phyloP scores from a whole-genome alignment of 2,329 filamentous ascomycete species.

The Pseudocercospora ulei region DNA sequence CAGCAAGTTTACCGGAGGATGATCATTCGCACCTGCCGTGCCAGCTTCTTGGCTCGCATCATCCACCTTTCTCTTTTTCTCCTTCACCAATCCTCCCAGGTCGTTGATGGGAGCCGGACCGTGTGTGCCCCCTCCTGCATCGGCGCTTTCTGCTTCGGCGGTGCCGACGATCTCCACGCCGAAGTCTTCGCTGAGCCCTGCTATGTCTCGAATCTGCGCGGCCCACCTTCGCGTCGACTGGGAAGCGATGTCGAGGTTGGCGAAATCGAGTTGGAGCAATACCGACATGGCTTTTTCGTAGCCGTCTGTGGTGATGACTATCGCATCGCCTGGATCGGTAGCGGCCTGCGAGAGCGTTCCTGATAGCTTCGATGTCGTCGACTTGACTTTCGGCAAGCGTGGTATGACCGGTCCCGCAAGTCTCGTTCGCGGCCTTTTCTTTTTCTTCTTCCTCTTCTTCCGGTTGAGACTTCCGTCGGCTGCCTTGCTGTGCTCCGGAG shows the following conservation, averaged over 20 bases:
- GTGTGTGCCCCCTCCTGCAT: neutral
- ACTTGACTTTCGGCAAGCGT: slow-evolving; percentile 47
- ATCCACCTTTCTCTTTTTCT: slow-evolving; percentile 42
- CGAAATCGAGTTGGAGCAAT: slow-evolving; percentile 64
- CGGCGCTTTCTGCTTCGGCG: slow-evolving; percentile 11
- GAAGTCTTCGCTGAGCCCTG: slow-evolving; percentile 21
- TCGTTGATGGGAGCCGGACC: slow-evolving; percentile 25
- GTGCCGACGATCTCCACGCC: slow-evolving; percentile 21
- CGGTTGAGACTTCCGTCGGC: slow-evolving; percentile 9
- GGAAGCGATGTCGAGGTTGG: slow-evolving; percentile 52
- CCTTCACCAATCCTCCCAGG: slow-evolving; percentile 38
- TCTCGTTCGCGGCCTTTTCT: slow-evolving; percentile 38
- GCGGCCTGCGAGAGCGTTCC: slow-evolving; percentile 18
- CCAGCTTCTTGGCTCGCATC: slow-evolving; percentile 6
- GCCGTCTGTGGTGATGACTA: slow-evolving; percentile 30
- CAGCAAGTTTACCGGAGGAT: slow-evolving; percentile 43
- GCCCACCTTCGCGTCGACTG: slow-evolving; percentile 62
- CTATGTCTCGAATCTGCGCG: slow-evolving; percentile 47
- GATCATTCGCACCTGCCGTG: slow-evolving; percentile 2
- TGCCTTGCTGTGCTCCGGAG: neutral
- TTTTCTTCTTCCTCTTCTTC: too few species aligned
- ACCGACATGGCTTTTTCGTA: slow-evolving; percentile 46
- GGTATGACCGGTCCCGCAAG: slow-evolving; percentile 54
- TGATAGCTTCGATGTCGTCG: slow-evolving; percentile 23
- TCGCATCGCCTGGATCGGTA: slow-evolving; percentile 15